Percentiles rank a stretch among this genome's conserved stretches.
phyloP scores from a whole-genome alignment of 2,329 filamentous ascomycete genomes.

The Hypoxylon sp. region DNA sequence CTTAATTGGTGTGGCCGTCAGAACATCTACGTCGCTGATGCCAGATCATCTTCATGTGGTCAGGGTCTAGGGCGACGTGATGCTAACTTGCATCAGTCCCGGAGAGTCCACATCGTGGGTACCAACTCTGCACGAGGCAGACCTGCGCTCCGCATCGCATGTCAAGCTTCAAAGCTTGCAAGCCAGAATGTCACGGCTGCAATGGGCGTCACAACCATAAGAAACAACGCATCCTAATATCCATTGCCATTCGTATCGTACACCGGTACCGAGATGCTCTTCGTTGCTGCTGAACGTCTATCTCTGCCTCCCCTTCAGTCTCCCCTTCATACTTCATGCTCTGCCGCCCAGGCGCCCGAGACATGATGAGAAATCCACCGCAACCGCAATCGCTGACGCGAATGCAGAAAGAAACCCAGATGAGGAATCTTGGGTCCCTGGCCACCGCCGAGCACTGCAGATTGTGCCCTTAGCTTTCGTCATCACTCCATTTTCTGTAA shows the following conservation, averaged over 20 bases:
- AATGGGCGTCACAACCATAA: background rate
- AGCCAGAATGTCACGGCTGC: background rate
- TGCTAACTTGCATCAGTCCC: too few species aligned
- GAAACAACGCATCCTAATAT: background rate
- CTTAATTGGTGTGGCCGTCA: too few species aligned
- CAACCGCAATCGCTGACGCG: background rate
- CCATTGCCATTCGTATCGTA: conserved; percentile 6
- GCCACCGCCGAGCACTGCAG: conserved; percentile 1
- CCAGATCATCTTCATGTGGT: too few species aligned
- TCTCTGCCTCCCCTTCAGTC: background rate
- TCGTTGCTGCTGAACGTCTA: conserved; percentile 6
- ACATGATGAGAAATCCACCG: background rate
- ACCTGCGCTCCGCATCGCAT: background rate
- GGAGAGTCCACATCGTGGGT: too few species aligned
- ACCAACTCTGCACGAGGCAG: too few species aligned
- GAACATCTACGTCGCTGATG: too few species aligned
- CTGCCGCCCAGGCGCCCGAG: background rate
- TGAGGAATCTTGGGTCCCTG: conserved; percentile 9
- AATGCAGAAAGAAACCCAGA: conserved; percentile 9
- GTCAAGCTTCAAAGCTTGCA: too few species aligned
- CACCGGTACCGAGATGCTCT: conserved; percentile 5
- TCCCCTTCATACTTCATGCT: background rate
- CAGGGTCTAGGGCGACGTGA: too few species aligned
- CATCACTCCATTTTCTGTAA: conserved; percentile 7
- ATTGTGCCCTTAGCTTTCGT: background rate